phyloP scores from a whole-genome alignment of 2,329 filamentous ascomycete genomes.

The Calonectria fujianensis region DNA sequence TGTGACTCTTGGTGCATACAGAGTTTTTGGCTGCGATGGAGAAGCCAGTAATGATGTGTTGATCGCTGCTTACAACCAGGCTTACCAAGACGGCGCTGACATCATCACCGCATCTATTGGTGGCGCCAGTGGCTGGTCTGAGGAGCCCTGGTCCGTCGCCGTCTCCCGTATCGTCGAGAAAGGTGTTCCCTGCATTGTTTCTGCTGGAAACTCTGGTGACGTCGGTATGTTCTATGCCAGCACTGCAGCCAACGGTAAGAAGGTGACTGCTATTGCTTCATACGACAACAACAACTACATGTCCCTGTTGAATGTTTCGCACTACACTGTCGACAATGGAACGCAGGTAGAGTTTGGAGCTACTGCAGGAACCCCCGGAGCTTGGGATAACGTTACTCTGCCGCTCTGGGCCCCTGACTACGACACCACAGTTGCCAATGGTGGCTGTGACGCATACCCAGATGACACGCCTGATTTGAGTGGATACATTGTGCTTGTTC shows the following conservation, averaged over 20 bases:
- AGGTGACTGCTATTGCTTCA: constrained; percentile 69
- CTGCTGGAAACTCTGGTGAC: constrained; percentile 70
- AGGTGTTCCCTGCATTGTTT: constrained; percentile 71
- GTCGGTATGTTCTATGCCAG: constrained; percentile 70
- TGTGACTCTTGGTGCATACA: constrained; percentile 74
- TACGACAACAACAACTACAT: constrained; percentile 69
- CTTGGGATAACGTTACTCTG: constrained; percentile 67
- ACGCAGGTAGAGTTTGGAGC: constrained; percentile 64
- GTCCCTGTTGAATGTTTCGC: constrained; percentile 63
- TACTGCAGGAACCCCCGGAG: constrained; percentile 62
- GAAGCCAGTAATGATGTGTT: constrained; percentile 73
- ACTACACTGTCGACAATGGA: constrained; percentile 62
- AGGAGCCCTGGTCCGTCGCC: constrained; percentile 70
- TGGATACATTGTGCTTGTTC: constrained; percentile 75
- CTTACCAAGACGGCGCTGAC: constrained; percentile 75
- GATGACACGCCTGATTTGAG: constrained; percentile 74
- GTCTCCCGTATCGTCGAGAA: constrained; percentile 72
- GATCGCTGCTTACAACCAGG: constrained; percentile 75
- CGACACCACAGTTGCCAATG: constrained; percentile 67
- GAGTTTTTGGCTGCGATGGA: constrained; percentile 74
- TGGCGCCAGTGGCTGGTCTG: constrained; percentile 69
- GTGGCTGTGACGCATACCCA: constrained; percentile 72
- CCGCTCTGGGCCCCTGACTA: constrained; percentile 70
- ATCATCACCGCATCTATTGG: constrained; percentile 75
- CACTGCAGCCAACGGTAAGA: constrained; percentile 69